Percentiles rank a stretch among this genome's conserved stretches.
These are phyloP conservation scores for Apiospora saccharicola DNA, from an alignment of 2,329 filamentous ascomycete genomes.

Conservation along the genomic window DNA sequence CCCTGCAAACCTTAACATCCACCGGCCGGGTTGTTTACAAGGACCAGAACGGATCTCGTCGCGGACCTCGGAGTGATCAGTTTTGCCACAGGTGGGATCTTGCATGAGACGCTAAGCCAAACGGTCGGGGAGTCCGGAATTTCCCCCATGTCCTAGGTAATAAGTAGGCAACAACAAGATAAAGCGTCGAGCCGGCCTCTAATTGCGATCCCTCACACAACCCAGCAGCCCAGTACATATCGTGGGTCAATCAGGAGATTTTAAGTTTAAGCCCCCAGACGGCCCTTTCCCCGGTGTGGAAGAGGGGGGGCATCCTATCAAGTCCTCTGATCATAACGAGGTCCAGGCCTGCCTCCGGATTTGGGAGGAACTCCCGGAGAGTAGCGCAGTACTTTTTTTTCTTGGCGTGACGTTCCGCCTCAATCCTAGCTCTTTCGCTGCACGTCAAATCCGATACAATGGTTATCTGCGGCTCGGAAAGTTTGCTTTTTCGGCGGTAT, in stretches of 20 bases:
- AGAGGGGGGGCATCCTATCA: neutral
- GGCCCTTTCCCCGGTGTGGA: neutral
- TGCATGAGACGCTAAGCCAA: neutral
- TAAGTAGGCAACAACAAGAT: neutral
- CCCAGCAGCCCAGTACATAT: too few relatives aligned
- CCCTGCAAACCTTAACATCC: neutral
- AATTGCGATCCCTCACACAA: constrained; percentile 44
- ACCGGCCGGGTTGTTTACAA: neutral
- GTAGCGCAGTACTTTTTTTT: neutral
- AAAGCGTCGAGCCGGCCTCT: constrained; percentile 42
- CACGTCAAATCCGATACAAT: neutral
- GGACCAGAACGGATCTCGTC: neutral
- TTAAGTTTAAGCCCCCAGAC: constrained; percentile 28
- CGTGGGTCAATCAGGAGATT: constrained; percentile 26
- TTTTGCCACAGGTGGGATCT: neutral
- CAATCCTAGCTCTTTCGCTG: neutral
- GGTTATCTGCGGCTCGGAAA: neutral
- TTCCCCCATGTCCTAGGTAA: neutral
- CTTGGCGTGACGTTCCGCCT: neutral
- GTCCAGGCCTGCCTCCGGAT: neutral
- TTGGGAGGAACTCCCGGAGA: neutral
- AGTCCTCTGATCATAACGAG: neutral
- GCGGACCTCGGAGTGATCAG: neutral
- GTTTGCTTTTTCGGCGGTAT: neutral
- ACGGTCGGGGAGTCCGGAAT: neutral